Evolutionary conservation across 2,329 filamentous ascomycete species (phyloP), one percentile per base, ranked within the genome.

Genomic region (Arthrobotrys sphaeroides): DNA sequence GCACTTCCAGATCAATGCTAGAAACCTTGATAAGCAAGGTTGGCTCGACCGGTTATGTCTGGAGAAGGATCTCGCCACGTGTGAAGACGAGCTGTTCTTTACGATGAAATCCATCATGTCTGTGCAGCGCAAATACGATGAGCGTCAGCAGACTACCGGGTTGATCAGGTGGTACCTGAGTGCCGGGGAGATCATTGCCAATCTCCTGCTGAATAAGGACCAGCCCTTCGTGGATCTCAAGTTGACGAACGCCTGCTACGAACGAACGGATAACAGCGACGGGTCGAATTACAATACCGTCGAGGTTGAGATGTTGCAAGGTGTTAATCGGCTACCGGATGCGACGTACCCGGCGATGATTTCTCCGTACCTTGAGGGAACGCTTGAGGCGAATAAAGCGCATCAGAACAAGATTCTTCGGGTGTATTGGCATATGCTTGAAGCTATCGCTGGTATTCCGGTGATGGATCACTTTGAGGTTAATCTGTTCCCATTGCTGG

Each of bases 31-130:
- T 82, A 90, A 90, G 80, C 89, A 91, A 80, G 94, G 94, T 12
- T 98, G 94, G 94, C 89, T 95, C 81, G 94, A 98, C 81, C 89
- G 93, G 33, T 86, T 97, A 73, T 84, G 90, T n/a, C 87, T 99
- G 45, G 95, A 99, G 81, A 90, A 91, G 60, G 95, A 99, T 81
- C 85, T 99, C 59, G 88, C 92, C 7, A 89, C 89, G 18, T 97
- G 93, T 80, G 95, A 98, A 82, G 95, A 99, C 80, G 96, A 99
- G 82, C 84, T 99, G 6, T 99, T 99, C 86, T 99, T 99, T 84
- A 91, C 99, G 85, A 98, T 99, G 95, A 98, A 99, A 80, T 96
- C 95, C 40, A 99, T 99, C 81, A 99, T 95, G 0, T 96, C 93
- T 1, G 96, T 94, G 3, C 95, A 99, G 83, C 87, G 93, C 73